Percentiles rank a stretch among this genome's conserved stretches.
These are phyloP conservation scores for Diplocarpon mali DNA, from an alignment of 2,329 filamentous ascomycete species.

Conservation along the genomic window DNA sequence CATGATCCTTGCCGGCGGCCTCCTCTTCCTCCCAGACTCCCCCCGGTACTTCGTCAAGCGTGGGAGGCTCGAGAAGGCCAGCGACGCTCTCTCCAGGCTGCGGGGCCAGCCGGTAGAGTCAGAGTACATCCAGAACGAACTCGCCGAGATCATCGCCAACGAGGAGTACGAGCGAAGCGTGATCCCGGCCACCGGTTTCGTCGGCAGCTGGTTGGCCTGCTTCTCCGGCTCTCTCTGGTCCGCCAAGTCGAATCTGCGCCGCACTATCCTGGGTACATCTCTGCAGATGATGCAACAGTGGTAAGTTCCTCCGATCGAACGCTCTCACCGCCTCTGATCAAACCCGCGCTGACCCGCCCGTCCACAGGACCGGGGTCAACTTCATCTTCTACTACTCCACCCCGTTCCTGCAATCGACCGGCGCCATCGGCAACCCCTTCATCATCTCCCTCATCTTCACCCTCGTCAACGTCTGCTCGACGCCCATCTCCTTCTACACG, in stretches of 20 bases:
- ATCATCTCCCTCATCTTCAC: conserved; percentile 78
- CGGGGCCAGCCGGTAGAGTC: conserved; percentile 65
- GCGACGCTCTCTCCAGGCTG: conserved; percentile 50
- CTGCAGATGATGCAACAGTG: conserved; percentile 74
- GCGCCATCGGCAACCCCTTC: conserved; percentile 68
- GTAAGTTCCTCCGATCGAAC: neutral
- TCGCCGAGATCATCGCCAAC: conserved; percentile 81
- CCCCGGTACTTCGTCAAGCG: conserved; percentile 79
- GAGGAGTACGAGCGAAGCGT: conserved; percentile 70
- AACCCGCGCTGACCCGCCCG: neutral
- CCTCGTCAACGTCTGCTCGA: conserved; percentile 77
- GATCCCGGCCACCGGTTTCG: conserved; percentile 54
- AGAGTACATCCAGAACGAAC: conserved; percentile 65
- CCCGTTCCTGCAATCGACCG: conserved; percentile 70
- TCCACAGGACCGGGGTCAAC: conserved; percentile 56
- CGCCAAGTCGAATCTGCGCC: conserved; percentile 56
- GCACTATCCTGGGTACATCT: conserved; percentile 59
- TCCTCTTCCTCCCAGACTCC: conserved; percentile 72
- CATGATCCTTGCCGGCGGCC: conserved; percentile 58
- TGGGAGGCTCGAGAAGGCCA: conserved; percentile 55
- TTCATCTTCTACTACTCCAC: conserved; percentile 87
- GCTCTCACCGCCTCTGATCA: neutral
- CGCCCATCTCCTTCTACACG: conserved; percentile 77
- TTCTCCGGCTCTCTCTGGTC: conserved; percentile 52
- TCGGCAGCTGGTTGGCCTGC: conserved; percentile 58